A percentile compares a stretch with the other conserved stretches of the same genome.
phyloP scores from a whole-genome alignment of 2,329 filamentous ascomycete genomes.

The Cytospora piceae region DNA sequence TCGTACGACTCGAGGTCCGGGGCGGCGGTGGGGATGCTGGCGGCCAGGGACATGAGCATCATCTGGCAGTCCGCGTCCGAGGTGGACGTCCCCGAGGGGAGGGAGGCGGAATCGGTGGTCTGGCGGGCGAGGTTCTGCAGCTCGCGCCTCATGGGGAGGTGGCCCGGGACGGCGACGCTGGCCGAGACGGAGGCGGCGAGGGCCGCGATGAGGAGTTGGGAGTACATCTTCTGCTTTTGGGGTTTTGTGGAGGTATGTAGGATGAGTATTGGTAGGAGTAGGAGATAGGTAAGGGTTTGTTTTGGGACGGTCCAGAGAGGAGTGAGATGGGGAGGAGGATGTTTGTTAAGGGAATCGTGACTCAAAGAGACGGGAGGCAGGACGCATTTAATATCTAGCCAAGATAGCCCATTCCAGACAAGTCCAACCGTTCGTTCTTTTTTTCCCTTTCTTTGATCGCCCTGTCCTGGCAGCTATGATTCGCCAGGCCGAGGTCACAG shows the following conservation, averaged over 20 bases:
- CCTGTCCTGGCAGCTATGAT: neutral
- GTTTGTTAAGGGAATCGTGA: neutral
- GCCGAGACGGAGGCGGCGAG: conserved; percentile 34
- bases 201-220: conserved; percentile 35
- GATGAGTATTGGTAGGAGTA: neutral
- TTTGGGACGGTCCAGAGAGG: neutral
- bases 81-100: conserved; percentile 7
- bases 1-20: conserved; percentile 32
- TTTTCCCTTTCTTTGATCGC: neutral
- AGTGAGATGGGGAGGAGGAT: neutral
- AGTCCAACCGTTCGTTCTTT: neutral
- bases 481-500: neutral
- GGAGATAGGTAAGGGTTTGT: neutral
- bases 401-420: neutral
- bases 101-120: conserved; percentile 32
- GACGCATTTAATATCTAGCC: neutral
- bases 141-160: conserved; percentile 29
- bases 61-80: conserved; percentile 30
- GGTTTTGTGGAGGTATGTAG: neutral
- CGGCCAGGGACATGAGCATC: conserved; percentile 32
- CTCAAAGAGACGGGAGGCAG: neutral
- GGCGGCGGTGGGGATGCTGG: conserved; percentile 35
- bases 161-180: conserved; percentile 29
- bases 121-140: conserved; percentile 34
- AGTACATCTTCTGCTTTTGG: conserved; percentile 34